Evolutionary conservation across 352 stramenopile species (phyloP).

Genomic region (Paralagenidium karlingii): DNA sequence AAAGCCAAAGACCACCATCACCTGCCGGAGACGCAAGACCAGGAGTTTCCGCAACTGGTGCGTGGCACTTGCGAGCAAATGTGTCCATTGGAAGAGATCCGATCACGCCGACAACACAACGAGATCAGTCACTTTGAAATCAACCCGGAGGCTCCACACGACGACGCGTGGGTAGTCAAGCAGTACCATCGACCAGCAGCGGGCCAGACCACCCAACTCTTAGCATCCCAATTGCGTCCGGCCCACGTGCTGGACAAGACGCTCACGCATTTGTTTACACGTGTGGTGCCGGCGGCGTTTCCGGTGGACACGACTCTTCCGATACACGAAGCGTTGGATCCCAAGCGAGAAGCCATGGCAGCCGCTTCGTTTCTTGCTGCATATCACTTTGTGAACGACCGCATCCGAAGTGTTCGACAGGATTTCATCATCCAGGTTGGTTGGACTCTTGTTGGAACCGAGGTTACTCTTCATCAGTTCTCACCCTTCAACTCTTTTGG

Average conservation of each 20-base stretch:
- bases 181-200: constrained; percentile 14
- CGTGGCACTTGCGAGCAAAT: constrained; percentile 5
- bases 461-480: not conserved
- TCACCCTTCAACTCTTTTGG: not conserved
- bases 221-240: constrained; percentile 13
- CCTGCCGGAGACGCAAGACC: no score
- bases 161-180: constrained; percentile 8
- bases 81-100: constrained; percentile 6
- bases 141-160: not conserved
- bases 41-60: no score
- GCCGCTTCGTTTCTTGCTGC: constrained; percentile 29
- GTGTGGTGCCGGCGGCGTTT: constrained; percentile 19
- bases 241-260: constrained; percentile 20
- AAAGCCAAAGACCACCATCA: no score
- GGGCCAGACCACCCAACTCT: constrained; percentile 6
- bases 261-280: constrained; percentile 25
- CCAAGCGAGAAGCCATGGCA: not conserved
- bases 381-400: constrained; percentile 63
- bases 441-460: not conserved
- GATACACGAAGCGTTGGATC: not conserved
- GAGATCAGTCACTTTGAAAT: constrained; percentile 14
- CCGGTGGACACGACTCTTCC: not conserved
- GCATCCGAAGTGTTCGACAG: constrained; percentile 53
- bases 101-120: constrained; percentile 4
- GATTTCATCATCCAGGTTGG: constrained; percentile 57